A percentile compares a stretch with the other conserved stretches of the same genome.
phyloP scores from a whole-genome alignment of 371 early-diverging fungal genomes.

The Actinomortierella wolfii region DNA sequence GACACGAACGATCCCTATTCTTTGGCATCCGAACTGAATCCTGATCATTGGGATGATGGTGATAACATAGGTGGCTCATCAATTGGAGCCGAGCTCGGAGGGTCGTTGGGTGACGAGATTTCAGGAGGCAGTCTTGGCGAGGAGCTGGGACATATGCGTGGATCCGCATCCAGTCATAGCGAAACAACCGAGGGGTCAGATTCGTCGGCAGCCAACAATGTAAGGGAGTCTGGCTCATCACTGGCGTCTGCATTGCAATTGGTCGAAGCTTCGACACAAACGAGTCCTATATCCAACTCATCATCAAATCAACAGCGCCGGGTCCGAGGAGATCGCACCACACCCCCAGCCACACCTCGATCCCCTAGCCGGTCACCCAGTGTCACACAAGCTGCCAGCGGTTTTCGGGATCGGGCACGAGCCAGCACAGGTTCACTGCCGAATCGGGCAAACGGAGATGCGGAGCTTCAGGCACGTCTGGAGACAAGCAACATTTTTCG shows the following conservation, averaged over 20 bases:
- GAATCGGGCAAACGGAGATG: conserved; percentile 17
- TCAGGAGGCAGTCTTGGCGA: conserved; percentile 5
- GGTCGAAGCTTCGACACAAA: too few species aligned
- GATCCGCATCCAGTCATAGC: background rate
- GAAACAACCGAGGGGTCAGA: too few species aligned
- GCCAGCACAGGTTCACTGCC: conserved; percentile 8
- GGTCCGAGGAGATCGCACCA: too few species aligned
- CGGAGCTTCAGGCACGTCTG: conserved; percentile 22
- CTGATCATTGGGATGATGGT: conserved; percentile 2
- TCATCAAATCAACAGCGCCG: too few species aligned
- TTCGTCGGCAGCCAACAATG: too few species aligned
- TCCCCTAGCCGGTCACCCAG: too few species aligned
- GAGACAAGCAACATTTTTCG: conserved; percentile 29
- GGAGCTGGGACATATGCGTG: conserved; percentile 1
- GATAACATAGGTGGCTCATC: background rate
- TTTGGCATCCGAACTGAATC: conserved; percentile 19
- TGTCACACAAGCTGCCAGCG: too few species aligned
- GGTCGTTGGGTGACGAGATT: background rate
- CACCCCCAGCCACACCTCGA: too few species aligned
- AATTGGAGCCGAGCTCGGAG: conserved; percentile 19
- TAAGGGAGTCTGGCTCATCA: too few species aligned
- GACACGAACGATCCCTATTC: too few species aligned
- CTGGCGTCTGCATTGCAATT: too few species aligned
- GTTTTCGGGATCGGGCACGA: background rate
- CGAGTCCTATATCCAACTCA: too few species aligned